Base-by-base conservation (phyloP, 2,329 filamentous ascomycete genomes). In the Penicillium janthinellum region DNA sequence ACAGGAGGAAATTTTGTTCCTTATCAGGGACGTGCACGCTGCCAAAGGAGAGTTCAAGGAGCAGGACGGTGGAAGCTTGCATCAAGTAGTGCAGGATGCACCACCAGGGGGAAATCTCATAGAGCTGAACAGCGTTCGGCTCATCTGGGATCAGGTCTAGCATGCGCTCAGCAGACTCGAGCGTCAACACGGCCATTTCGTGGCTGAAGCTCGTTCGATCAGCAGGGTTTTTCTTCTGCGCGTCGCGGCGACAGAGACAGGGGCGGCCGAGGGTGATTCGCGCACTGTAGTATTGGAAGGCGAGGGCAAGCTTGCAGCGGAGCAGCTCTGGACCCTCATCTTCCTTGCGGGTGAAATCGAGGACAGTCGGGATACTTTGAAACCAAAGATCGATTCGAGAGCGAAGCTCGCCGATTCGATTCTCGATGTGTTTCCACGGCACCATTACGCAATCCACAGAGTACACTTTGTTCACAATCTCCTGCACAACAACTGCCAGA, bases 41-140 rank as follows among this genome's bases (percentile, higher is more conserved):
- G 22, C 75, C 74, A 51, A 80, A 80, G 12, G 78, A 76, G 5
- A 81, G 67, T 64, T 81, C 79, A n/a, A 81, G 74, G 51, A 81
- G 74, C 31, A 81, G 69, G 17, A 81, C 74, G 3, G 77, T 79
- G 3, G 72, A 69, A 2, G 78, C 71, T 64, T 81, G 79, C 70
- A 81, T 79, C 17, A 81, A 67, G 53, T 76, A 78, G 58, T 81
- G 78, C 41, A 81, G 68, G 28, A 79, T 72, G 61, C 73, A 76
- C 77, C 78, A 81, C 79, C 79, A 81, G 15, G 77, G 77, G 10
- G 73, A 72, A 5, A 78, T 65, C 20, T 72, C 64, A 45, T 79
- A 76, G 15, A 81, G 69, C n/a, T 74, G 73, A 14, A 75, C 64
- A 2, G 76, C 71, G 53, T 79, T 74, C 0, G 78, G 77, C 38